These are phyloP conservation scores for Neolentinus lepideus DNA, from an alignment of 1,284 basidiomycete species.

Conservation along the genomic window DNA sequence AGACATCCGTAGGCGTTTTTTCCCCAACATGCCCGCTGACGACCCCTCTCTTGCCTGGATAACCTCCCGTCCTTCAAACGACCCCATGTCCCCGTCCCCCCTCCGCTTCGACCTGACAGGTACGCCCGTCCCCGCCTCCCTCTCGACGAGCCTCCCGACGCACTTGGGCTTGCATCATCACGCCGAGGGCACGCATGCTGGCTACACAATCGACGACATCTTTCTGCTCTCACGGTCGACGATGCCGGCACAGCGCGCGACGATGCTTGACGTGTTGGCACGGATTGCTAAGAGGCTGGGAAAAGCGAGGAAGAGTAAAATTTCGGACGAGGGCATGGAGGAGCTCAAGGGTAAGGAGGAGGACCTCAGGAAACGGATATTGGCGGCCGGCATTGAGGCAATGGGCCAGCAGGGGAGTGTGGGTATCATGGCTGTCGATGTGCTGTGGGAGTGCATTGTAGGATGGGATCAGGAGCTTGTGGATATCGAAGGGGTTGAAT, in stretches of 20 bases:
- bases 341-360: conserved; percentile 41
- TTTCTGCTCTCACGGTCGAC: conserved; percentile 78
- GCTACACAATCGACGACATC: conserved; percentile 88
- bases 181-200: conserved; percentile 70
- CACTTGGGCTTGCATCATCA: conserved; percentile 91
- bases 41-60: conserved; percentile 81
- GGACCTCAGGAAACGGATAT: conserved; percentile 43
- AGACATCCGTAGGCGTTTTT: conserved; percentile 78
- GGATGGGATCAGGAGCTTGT: conserved; percentile 42
- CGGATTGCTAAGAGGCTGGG: conserved; percentile 44
- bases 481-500: conserved; percentile 43
- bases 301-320: conserved; percentile 17
- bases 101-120: conserved; percentile 76
- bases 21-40: conserved; percentile 63
- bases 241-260: conserved; percentile 77
- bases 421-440: conserved; percentile 58
- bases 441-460: conserved; percentile 65
- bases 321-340: conserved; percentile 13
- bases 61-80: conserved; percentile 21
- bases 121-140: conserved; percentile 44
- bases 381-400: conserved; percentile 59
- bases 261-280: conserved; percentile 73
- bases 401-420: conserved; percentile 61
- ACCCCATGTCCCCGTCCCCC: conserved; percentile 18
- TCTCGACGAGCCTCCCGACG: conserved; percentile 57